Evolutionary conservation across 2,329 filamentous ascomycete genomes (phyloP).

Genomic region (Lasiodiplodia sp.): DNA sequence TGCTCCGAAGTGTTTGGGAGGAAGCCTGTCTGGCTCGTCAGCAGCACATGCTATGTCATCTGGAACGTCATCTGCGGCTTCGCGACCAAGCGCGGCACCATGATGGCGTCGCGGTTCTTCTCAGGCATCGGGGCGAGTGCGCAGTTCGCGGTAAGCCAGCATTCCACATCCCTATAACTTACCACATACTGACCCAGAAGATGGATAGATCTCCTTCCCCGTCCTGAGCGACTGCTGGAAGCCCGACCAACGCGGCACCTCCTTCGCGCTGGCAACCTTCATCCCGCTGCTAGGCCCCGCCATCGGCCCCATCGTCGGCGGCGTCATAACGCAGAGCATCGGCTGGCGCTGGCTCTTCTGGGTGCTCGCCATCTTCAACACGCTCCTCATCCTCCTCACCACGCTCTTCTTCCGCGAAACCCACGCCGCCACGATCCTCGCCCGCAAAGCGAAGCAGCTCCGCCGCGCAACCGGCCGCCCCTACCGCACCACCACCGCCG

Average conservation of each 20-base stretch:
- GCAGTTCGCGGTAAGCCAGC: constrained; percentile 33
- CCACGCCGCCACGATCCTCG: constrained; percentile 55
- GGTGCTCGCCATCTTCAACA: constrained; percentile 41
- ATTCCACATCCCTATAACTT: neutral
- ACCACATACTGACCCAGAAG: neutral
- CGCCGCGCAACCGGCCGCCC: constrained; percentile 56
- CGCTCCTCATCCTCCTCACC: constrained; percentile 38
- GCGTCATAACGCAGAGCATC: constrained; percentile 43
- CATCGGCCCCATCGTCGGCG: constrained; percentile 43
- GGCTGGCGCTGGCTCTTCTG: constrained; percentile 49
- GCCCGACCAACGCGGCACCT: constrained; percentile 36
- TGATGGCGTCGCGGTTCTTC: constrained; percentile 38
- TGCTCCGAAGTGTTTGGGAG: constrained; percentile 41
- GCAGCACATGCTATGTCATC: constrained; percentile 38
- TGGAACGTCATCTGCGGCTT: constrained; percentile 41
- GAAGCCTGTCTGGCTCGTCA: constrained; percentile 34
- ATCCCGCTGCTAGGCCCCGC: constrained; percentile 44
- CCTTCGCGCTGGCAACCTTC: constrained; percentile 36
- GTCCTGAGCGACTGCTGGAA: constrained; percentile 39
- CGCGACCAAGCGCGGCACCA: constrained; percentile 36
- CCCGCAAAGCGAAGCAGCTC: constrained; percentile 53
- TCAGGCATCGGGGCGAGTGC: constrained; percentile 40
- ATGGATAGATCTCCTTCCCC: constrained; percentile 33
- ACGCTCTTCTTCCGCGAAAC: constrained; percentile 56
- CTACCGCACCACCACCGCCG: constrained; percentile 36